phyloP scores from a whole-genome alignment of 2,329 filamentous ascomycete genomes.

The Xylariaceae sp. region DNA sequence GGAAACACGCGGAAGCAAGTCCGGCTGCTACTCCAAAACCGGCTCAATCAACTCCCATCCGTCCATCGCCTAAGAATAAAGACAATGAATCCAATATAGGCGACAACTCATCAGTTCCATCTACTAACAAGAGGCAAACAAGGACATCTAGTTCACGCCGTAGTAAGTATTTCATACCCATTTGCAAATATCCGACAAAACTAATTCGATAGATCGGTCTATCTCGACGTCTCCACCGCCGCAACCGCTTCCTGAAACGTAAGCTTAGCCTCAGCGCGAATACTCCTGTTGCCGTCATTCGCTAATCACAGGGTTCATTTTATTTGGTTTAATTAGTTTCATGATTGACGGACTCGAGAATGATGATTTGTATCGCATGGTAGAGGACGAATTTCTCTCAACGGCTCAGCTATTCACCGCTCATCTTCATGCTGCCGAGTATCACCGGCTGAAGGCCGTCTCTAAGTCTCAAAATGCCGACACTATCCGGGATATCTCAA shows the following conservation, averaged over 20 bases:
- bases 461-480: conserved; percentile 58
- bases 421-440: conserved; percentile 78
- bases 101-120: conserved; percentile 7
- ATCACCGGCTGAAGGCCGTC: conserved; percentile 65
- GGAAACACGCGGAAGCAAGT: conserved; percentile 43
- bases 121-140: conserved; percentile 1
- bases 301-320: conserved; percentile 13
- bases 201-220: conserved; percentile 36
- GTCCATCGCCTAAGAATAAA: conserved; percentile 13
- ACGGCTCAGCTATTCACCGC: conserved; percentile 71
- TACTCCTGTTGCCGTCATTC: neutral
- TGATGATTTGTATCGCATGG: conserved; percentile 81
- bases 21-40: conserved; percentile 5
- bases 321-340: no score
- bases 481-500: conserved; percentile 52
- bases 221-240: conserved; percentile 57
- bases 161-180: conserved; percentile 7
- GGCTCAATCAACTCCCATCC: conserved; percentile 21
- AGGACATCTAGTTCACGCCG: conserved; percentile 15
- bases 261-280: conserved; percentile 11
- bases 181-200: neutral
- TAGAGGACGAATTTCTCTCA: conserved; percentile 76
- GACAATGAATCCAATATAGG: conserved; percentile 10
- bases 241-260: conserved; percentile 52
- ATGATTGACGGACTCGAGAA: conserved; percentile 66